Evolutionary conservation across 2,329 filamentous ascomycete species (phyloP).

Genomic region (Colletotrichum sidae): DNA sequence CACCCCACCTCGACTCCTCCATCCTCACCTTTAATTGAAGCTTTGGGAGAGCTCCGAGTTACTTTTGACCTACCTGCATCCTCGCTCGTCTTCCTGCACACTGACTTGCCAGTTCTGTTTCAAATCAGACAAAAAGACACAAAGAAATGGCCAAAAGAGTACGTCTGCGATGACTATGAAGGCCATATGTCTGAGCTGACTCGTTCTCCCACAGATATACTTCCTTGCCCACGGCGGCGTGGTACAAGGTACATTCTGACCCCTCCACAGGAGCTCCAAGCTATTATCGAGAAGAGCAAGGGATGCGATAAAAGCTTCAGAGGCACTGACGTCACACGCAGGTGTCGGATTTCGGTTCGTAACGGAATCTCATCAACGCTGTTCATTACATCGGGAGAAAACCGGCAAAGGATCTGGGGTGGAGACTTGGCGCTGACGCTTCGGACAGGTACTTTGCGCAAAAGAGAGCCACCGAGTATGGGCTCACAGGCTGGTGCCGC

Average conservation of each 20-base stretch:
- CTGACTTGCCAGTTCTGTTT: background rate
- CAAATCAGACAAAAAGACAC: background rate
- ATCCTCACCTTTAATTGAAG: background rate
- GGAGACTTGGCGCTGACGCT: background rate
- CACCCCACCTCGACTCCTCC: slow-evolving; percentile 4
- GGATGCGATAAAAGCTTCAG: slow-evolving; percentile 12
- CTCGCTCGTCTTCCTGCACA: background rate
- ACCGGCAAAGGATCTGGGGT: background rate
- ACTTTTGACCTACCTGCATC: slow-evolving; percentile 30
- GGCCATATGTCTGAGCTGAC: background rate
- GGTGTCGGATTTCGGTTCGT: slow-evolving; percentile 67
- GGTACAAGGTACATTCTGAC: slow-evolving; percentile 74
- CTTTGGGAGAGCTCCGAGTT: slow-evolving; percentile 30
- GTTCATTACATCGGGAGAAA: background rate
- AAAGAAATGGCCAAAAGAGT: slow-evolving; percentile 51
- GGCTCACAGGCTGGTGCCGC: slow-evolving; percentile 71
- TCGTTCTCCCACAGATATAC: slow-evolving; percentile 58
- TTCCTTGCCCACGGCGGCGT: slow-evolving; percentile 72
- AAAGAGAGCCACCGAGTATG: slow-evolving; percentile 61
- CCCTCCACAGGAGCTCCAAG: slow-evolving; percentile 51
- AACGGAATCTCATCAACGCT: background rate
- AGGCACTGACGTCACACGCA: slow-evolving; percentile 48
- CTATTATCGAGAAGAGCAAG: slow-evolving; percentile 31
- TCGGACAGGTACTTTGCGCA: slow-evolving; percentile 64
- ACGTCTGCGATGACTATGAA: slow-evolving; percentile 11